Evolutionary conservation across 2,329 filamentous ascomycete species (phyloP).

Genomic region (Hymenoscyphus fructigenus): DNA sequence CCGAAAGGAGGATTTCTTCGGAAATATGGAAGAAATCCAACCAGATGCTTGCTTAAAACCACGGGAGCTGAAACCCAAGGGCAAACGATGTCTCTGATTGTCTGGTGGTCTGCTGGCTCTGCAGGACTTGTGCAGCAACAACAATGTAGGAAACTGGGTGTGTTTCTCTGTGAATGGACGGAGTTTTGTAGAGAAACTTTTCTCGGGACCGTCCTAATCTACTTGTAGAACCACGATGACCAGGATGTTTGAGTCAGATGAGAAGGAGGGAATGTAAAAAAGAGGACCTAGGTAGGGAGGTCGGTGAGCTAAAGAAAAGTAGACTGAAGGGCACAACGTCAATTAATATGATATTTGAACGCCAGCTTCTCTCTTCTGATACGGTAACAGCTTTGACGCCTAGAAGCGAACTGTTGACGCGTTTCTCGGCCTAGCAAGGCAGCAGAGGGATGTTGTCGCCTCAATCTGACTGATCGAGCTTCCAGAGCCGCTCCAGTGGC

Average conservation of each 20-base stretch:
- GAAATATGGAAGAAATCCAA: background rate
- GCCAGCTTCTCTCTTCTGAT: background rate
- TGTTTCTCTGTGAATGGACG: background rate
- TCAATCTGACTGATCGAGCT: background rate
- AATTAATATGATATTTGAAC: no score
- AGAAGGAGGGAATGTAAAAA: background rate
- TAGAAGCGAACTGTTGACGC: background rate
- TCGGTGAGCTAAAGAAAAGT: background rate
- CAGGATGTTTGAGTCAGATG: conserved; percentile 6
- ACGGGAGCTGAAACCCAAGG: background rate
- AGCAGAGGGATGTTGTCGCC: background rate
- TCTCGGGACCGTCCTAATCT: conserved; percentile 12
- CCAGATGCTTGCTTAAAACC: background rate
- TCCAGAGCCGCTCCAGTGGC: background rate
- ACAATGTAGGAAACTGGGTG: background rate
- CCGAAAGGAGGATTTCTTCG: background rate
- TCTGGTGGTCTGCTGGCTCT: conserved; percentile 13
- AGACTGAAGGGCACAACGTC: no score
- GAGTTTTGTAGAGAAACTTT: background rate
- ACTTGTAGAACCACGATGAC: conserved; percentile 12
- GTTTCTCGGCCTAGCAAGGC: background rate
- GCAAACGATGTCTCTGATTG: background rate
- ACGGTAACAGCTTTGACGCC: background rate
- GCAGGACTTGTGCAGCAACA: conserved; percentile 14
- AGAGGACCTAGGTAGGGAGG: background rate